A percentile compares a stretch with the other conserved stretches of the same genome.
Evolutionary conservation across 139 green algal species (phyloP).

Genomic region (Mesostigma viride): DNA sequence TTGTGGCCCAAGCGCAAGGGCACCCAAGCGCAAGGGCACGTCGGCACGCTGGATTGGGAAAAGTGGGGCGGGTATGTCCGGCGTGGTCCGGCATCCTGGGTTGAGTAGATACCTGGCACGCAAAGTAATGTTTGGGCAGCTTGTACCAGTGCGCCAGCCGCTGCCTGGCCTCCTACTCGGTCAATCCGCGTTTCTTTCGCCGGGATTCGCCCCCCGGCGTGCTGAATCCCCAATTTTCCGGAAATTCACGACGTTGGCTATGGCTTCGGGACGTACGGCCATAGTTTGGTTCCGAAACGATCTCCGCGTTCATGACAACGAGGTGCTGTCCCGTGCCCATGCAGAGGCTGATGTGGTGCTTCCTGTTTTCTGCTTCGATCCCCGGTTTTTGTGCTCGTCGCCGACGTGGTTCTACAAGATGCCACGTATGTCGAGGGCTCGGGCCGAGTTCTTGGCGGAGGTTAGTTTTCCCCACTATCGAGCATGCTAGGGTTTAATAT

Average conservation of each 20-base stretch:
- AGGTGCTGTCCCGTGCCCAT: constrained; percentile 12
- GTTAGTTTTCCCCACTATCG: no score
- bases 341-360: constrained; percentile 49
- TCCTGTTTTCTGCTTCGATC: constrained; percentile 87
- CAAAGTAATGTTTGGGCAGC: not conserved
- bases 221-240: not conserved
- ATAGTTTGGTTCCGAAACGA: constrained; percentile 88
- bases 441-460: no score
- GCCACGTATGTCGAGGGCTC: constrained; percentile 13
- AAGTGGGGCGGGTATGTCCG: no score
- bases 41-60: no score
- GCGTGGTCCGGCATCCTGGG: not conserved
- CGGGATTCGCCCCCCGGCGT: not conserved
- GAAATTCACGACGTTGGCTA: not conserved
- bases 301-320: constrained; percentile 77
- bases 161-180: not conserved
- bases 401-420: constrained; percentile 18
- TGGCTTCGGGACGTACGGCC: constrained; percentile 2
- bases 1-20: no score
- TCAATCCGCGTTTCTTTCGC: not conserved
- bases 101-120: not conserved
- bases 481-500: no score
- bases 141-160: not conserved
- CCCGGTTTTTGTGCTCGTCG: constrained; percentile 47
- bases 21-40: no score